These are phyloP conservation scores for Linnemannia schmuckeri DNA, from an alignment of 192 early-diverging fungal genomes.

Conservation along the genomic window DNA sequence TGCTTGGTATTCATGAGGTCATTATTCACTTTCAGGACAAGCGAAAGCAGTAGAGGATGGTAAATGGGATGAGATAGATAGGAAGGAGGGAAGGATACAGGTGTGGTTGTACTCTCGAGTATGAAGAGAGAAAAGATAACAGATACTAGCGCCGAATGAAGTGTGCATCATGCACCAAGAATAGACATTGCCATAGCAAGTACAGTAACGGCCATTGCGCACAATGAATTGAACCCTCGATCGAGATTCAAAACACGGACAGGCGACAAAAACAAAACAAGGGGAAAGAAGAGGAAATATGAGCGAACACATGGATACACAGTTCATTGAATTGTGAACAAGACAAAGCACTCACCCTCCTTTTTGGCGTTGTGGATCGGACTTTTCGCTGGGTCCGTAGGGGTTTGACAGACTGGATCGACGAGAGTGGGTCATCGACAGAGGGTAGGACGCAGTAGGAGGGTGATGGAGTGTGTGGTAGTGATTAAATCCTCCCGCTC, in stretches of 20 bases:
- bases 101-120: background rate
- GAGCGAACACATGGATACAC: slow-evolving; percentile 2
- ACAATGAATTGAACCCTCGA: background rate
- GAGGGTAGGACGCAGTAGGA: slow-evolving; percentile 24
- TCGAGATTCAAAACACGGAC: too few relatives aligned
- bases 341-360: slow-evolving; percentile 24
- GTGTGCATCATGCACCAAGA: background rate
- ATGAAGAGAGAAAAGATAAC: background rate
- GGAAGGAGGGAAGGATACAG: background rate
- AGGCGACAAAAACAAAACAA: background rate
- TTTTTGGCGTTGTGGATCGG: slow-evolving; percentile 25
- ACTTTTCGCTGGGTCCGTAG: background rate
- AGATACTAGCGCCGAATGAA: background rate
- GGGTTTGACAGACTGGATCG: slow-evolving; percentile 31
- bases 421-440: slow-evolving; percentile 35
- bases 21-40: background rate
- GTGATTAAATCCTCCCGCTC: slow-evolving; percentile 25
- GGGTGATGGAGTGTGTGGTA: slow-evolving; percentile 41
- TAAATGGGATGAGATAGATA: background rate
- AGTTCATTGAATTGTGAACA: background rate
- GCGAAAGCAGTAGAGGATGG: background rate
- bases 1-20: background rate
- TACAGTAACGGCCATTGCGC: background rate
- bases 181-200: background rate
- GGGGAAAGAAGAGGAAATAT: background rate